Evolutionary conservation across 2,329 filamentous ascomycete genomes (phyloP).

Genomic region (Alternaria longipes): DNA sequence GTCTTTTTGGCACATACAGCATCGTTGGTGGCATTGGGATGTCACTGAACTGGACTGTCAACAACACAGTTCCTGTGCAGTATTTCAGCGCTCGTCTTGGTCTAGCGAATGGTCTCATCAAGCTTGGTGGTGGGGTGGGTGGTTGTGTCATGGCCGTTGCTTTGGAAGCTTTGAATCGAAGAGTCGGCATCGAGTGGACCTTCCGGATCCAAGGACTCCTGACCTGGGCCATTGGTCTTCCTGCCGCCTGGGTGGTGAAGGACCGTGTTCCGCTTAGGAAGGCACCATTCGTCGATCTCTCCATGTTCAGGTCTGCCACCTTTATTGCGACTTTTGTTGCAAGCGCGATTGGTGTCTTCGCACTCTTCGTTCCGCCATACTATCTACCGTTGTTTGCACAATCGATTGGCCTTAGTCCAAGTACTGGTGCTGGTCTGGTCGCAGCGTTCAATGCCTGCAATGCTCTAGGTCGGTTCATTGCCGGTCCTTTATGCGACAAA

Average conservation of each 20-base stretch:
- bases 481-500: slow-evolving; percentile 40
- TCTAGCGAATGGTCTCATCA: slow-evolving; percentile 43
- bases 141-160: slow-evolving; percentile 40
- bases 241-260: slow-evolving; percentile 37
- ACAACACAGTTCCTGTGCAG: slow-evolving; percentile 38
- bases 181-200: slow-evolving; percentile 43
- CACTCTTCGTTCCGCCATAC: slow-evolving; percentile 43
- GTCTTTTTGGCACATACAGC: slow-evolving; percentile 61
- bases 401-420: slow-evolving; percentile 35
- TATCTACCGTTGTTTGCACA: slow-evolving; percentile 42
- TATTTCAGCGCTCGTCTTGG: slow-evolving; percentile 43
- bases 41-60: slow-evolving; percentile 34
- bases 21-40: slow-evolving; percentile 58
- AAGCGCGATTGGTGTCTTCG: slow-evolving; percentile 37
- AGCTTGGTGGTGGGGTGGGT: slow-evolving; percentile 41
- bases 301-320: slow-evolving; percentile 36
- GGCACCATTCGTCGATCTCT: slow-evolving; percentile 34
- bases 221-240: slow-evolving; percentile 35
- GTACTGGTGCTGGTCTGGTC: slow-evolving; percentile 40
- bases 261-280: slow-evolving; percentile 35
- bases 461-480: slow-evolving; percentile 39
- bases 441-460: slow-evolving; percentile 42
- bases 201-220: slow-evolving; percentile 42
- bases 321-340: slow-evolving; percentile 38
- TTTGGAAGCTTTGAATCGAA: slow-evolving; percentile 34